Base-by-base conservation (phyloP, 129 eudicot genomes). In the Dittrichia graveolens region DNA sequence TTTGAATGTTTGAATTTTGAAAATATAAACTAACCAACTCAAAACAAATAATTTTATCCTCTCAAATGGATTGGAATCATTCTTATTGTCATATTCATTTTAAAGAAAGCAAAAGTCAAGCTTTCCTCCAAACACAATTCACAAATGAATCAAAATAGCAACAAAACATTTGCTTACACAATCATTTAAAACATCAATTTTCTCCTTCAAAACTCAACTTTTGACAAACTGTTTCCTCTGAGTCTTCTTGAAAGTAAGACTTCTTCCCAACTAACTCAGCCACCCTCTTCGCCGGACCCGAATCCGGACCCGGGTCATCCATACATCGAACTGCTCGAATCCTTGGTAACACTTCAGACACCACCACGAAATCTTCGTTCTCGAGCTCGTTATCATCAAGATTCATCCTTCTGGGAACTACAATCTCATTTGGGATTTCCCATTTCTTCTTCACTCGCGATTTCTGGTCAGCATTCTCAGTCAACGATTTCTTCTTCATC, bases 221-320 rank as follows among this genome's bases (percentile, higher is more conserved):
- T 64, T 89, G 95, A 76, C 89, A 85, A 45, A 89, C 85, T 38
- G 75, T 45, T 47, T 78, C 62, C 38, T 85, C 82, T 43, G 76
- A 89, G 16, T 74, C 90, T 55, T 77, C 78, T 56, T 16, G 44
- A 73, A 89, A 93, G 59, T 54, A 89, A 6, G 95, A 85, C 68
- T 85, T 93, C 81, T 62, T 93, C 42, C 96, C 92, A 52, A 85
- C 44, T 79, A 93, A 60, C 68, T 93, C 92, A 11, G 83, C 92
- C 45, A 89, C 92, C 82, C 89, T 82, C 57, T 89, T 93, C 0
- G 95, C 96, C 18, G 92, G 88, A 10, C 98, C 98, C 3, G 98
- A 93, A 55, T 87, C 95, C 52, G 96, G 61, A 35, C 90, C 92
- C 61, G 80, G 75, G 18, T 89, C 96, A 14, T 78, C 83, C 38